phyloP scores from a whole-genome alignment of 2,329 filamentous ascomycete species.

The Neonectria ditissima region DNA sequence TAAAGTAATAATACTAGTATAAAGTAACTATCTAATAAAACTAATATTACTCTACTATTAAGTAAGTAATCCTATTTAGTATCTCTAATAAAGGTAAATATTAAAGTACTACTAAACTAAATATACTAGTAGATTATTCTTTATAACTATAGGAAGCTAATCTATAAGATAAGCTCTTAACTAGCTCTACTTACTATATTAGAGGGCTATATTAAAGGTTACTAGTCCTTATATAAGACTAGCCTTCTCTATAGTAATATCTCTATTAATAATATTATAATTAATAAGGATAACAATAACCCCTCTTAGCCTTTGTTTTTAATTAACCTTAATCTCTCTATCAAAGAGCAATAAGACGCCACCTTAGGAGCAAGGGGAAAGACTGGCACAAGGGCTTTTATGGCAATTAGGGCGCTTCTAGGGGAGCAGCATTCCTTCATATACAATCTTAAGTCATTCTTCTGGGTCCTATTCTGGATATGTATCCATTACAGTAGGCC shows the following conservation, averaged over 20 bases:
- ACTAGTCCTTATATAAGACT: conserved; percentile 51
- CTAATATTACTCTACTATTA: too few relatives aligned
- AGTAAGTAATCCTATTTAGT: conserved; percentile 48
- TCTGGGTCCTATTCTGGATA: conserved; percentile 61
- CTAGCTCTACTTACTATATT: conserved; percentile 51
- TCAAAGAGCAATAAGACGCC: conserved; percentile 48
- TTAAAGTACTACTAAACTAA: conserved; percentile 46
- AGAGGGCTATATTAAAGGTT: conserved; percentile 52
- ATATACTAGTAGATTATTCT: conserved; percentile 57
- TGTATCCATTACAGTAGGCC: conserved; percentile 54
- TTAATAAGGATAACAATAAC: conserved; percentile 57
- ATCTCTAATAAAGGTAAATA: conserved; percentile 44
- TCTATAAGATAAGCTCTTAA: conserved; percentile 55
- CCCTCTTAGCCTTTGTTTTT: conserved; percentile 54
- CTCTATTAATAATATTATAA: conserved; percentile 59
- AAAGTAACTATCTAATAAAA: too few relatives aligned
- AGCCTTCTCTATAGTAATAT: conserved; percentile 58
- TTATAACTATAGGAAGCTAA: conserved; percentile 54
- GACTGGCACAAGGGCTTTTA: conserved; percentile 59
- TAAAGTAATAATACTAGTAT: too few relatives aligned
- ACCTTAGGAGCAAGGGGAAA: conserved; percentile 55
- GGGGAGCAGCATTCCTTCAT: conserved; percentile 59
- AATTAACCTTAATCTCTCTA: conserved; percentile 56
- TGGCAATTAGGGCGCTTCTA: conserved; percentile 57
- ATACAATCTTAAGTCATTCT: conserved; percentile 57